phyloP scores from a whole-genome alignment of 371 early-diverging fungal genomes.

The Syncephalis fuscata region DNA sequence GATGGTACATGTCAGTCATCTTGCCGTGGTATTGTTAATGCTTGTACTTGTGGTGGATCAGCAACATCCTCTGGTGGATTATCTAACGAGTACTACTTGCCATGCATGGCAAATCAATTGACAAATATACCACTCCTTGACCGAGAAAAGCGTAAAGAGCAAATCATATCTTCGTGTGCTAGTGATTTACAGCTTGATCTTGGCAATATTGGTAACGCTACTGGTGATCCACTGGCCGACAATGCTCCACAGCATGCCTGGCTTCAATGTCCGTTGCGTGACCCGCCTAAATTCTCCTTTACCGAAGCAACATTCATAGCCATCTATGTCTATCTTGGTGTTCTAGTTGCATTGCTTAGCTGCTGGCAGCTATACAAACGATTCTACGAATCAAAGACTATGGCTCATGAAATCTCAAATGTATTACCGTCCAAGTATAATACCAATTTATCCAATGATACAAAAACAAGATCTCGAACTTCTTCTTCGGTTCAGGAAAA shows the following conservation, averaged over 20 bases:
- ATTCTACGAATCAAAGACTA: conserved; percentile 11
- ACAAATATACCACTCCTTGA: conserved; percentile 28
- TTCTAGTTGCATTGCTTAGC: conserved; percentile 18
- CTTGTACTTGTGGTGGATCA: conserved; percentile 16
- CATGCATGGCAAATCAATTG: conserved; percentile 12
- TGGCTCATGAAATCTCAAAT: too few relatives aligned
- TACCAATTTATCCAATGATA: too few relatives aligned
- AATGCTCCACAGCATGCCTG: conserved; percentile 16
- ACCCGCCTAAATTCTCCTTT: conserved; percentile 25
- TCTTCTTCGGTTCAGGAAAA: too few relatives aligned
- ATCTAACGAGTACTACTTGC: conserved; percentile 7
- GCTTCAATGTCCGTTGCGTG: conserved; percentile 27
- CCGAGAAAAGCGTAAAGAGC: conserved; percentile 22
- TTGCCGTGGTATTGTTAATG: conserved; percentile 20
- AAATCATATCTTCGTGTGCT: conserved; percentile 25
- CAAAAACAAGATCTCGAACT: too few relatives aligned
- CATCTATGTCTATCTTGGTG: conserved; percentile 22
- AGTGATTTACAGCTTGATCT: conserved; percentile 10
- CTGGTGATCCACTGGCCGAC: conserved; percentile 17
- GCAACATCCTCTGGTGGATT: conserved; percentile 24
- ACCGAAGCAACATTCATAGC: conserved; percentile 38
- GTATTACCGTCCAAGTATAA: too few relatives aligned
- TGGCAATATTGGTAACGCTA: neutral
- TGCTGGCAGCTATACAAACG: conserved; percentile 29
- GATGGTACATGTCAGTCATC: conserved; percentile 30